phyloP scores from a whole-genome alignment of 1,139 yeast genomes.

The Yamadazyma conglobata region DNA sequence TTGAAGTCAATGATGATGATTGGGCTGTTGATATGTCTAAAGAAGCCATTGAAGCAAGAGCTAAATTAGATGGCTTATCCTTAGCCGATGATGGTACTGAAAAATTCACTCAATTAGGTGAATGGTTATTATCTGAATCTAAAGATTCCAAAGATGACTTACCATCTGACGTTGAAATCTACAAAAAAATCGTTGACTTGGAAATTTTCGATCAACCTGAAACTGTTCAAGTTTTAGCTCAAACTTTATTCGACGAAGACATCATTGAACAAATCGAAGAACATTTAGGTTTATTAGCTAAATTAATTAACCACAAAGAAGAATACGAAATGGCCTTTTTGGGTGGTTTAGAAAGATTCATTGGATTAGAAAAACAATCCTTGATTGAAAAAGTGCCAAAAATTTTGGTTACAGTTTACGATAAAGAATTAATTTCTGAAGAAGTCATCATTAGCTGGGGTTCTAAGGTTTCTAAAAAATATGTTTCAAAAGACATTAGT shows the following conservation, averaged over 20 bases:
- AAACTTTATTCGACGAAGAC: conserved; percentile 78
- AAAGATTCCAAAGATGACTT: conserved; percentile 54
- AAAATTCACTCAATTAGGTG: conserved; percentile 75
- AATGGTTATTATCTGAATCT: conserved; percentile 66
- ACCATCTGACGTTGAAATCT: conserved; percentile 86
- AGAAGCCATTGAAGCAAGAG: conserved; percentile 94
- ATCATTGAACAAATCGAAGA: conserved; percentile 68
- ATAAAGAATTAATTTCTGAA: conserved; percentile 79
- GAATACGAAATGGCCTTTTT: conserved; percentile 82
- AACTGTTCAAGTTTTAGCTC: conserved; percentile 89
- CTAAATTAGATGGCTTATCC: conserved; percentile 65
- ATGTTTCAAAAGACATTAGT: conserved; percentile 85
- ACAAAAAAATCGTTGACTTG: conserved; percentile 80
- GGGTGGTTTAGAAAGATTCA: conserved; percentile 93
- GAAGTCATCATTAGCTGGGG: conserved; percentile 84
- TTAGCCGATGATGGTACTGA: conserved; percentile 39
- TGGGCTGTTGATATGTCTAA: conserved; percentile 99
- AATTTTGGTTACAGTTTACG: conserved; percentile 76
- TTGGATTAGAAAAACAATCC: conserved; percentile 80
- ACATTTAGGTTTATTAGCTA: conserved; percentile 79
- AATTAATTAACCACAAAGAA: conserved; percentile 61
- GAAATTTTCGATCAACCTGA: conserved; percentile 71
- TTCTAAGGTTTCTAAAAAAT: conserved; percentile 86
- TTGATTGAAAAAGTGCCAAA: conserved; percentile 74
- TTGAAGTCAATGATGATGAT: conserved; percentile 78